These are phyloP conservation scores for Myxozyma vanderwaltii DNA, from an alignment of 805 yeast genomes.

Conservation along the genomic window DNA sequence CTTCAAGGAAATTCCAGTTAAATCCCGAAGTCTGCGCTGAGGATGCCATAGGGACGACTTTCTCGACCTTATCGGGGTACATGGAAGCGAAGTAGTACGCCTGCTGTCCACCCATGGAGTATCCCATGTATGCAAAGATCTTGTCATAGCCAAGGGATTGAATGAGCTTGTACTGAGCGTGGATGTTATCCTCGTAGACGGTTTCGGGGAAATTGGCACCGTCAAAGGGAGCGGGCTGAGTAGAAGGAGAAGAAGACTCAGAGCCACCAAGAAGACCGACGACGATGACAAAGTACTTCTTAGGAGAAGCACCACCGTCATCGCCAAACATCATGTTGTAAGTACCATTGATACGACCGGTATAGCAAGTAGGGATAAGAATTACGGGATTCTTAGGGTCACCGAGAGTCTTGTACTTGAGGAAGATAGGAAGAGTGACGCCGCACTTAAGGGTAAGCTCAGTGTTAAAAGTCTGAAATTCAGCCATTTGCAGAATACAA, in stretches of 20 bases:
- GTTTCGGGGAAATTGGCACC: constrained; percentile 34
- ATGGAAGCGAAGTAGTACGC: constrained; percentile 32
- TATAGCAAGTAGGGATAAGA: constrained; percentile 33
- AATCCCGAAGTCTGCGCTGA: constrained; percentile 33
- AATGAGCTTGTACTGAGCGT: constrained; percentile 29
- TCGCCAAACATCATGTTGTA: constrained; percentile 28
- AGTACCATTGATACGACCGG: constrained; percentile 31
- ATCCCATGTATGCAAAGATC: constrained; percentile 32
- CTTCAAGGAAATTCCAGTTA: constrained; percentile 34
- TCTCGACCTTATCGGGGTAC: constrained; percentile 31
- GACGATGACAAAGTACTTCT: constrained; percentile 31
- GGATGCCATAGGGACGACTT: constrained; percentile 32
- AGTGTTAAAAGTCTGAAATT: constrained; percentile 27
- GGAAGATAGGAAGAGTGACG: constrained; percentile 30
- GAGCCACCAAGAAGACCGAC: constrained; percentile 34
- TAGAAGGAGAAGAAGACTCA: constrained; percentile 34
- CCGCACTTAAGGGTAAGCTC: constrained; percentile 33
- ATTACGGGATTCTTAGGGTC: constrained; percentile 34
- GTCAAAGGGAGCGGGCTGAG: constrained; percentile 33
- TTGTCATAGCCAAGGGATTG: constrained; percentile 29
- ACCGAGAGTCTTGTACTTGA: constrained; percentile 33
- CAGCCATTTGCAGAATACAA: constrained; percentile 30
- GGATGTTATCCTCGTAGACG: constrained; percentile 33
- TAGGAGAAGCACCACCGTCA: constrained; percentile 28
- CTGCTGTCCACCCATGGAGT: constrained; percentile 36